Evolutionary conservation across 208 protist species (phyloP).

Genomic region (Trypanosoma theileri): DNA sequence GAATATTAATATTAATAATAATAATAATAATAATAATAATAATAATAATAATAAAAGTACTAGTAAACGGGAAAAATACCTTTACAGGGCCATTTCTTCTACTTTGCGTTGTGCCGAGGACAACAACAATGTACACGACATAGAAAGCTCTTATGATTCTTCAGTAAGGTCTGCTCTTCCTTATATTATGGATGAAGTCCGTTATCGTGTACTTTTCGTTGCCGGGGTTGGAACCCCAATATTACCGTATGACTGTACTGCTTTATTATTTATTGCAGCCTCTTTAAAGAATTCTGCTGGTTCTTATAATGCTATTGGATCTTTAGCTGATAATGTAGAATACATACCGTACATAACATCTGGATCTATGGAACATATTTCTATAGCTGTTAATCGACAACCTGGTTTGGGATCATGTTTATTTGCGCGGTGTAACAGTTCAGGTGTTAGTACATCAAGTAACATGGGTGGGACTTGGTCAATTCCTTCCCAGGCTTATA

Average conservation of each 20-base stretch:
- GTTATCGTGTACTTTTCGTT: slow-evolving; percentile 53
- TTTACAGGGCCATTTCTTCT: slow-evolving; percentile 18
- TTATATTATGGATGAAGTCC: slow-evolving; percentile 13
- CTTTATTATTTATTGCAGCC: slow-evolving; percentile 55
- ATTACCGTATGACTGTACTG: slow-evolving; percentile 75
- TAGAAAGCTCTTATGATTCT: background rate
- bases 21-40: no score
- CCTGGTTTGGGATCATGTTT: slow-evolving; percentile 14
- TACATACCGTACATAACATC: slow-evolving; percentile 69
- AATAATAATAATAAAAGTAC: no score
- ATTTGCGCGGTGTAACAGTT: slow-evolving; percentile 45
- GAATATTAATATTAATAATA: background rate
- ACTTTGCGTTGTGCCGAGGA: background rate
- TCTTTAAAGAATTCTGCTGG: slow-evolving; percentile 10
- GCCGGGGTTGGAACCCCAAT: slow-evolving; percentile 57
- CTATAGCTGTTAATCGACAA: slow-evolving; percentile 28
- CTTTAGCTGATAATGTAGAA: slow-evolving; percentile 45
- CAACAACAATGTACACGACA: background rate
- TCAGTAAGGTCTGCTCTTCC: slow-evolving; percentile 10
- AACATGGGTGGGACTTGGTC: slow-evolving; percentile 33
- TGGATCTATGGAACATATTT: slow-evolving; percentile 32
- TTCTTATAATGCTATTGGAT: slow-evolving; percentile 22
- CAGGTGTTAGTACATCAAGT: slow-evolving; percentile 60
- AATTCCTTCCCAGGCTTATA: slow-evolving; percentile 38
- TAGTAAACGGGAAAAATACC: slow-evolving; percentile 6